Conservation (phyloP, 495 filamentous ascomycete species). For the Lasiosphaeria ovina region DNA sequence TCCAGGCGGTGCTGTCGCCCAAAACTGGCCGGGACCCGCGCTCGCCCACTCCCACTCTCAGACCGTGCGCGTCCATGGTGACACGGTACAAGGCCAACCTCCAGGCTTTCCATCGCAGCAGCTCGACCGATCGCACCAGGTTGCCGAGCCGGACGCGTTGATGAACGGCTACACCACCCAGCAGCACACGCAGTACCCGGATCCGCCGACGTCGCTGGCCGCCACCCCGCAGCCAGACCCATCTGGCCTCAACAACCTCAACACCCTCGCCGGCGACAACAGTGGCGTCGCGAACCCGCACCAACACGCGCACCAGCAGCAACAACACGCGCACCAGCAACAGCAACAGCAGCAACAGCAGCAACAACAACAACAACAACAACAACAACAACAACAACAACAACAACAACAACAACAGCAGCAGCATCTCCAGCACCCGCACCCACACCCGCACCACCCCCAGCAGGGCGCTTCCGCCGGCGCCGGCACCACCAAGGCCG, state of each 20-base stretch:
- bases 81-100: slow-evolving; percentile 30
- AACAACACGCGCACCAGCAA: slow-evolving; percentile 9
- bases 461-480: slow-evolving; percentile 24
- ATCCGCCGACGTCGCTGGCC: slow-evolving; percentile 27
- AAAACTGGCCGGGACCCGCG: slow-evolving; percentile 9
- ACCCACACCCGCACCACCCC: slow-evolving; percentile 20
- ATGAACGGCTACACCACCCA: slow-evolving; percentile 34
- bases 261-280: slow-evolving; percentile 17
- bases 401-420: slow-evolving; percentile 20
- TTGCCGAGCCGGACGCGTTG: slow-evolving; percentile 30
- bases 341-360: slow-evolving; percentile 25
- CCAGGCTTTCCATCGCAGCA: slow-evolving; percentile 33
- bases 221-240: slow-evolving; percentile 26
- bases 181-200: slow-evolving; percentile 30
- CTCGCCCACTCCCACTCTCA: slow-evolving; percentile 20
- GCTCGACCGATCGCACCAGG: slow-evolving; percentile 33
- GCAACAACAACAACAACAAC: slow-evolving; percentile 18
- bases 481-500: slow-evolving; percentile 20
- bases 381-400: slow-evolving; percentile 13
- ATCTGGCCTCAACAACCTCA: slow-evolving; percentile 23
- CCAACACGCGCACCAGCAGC: slow-evolving; percentile 16
- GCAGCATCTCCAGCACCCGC: slow-evolving; percentile 15
- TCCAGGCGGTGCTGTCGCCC: slow-evolving; percentile 16
- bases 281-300: slow-evolving; percentile 6
- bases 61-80: slow-evolving; percentile 31